Evolutionary conservation across 2,329 filamentous ascomycete species (phyloP), one percentile per base, ranked within the genome.

Genomic region (Chrysosporium keratinophilum): DNA sequence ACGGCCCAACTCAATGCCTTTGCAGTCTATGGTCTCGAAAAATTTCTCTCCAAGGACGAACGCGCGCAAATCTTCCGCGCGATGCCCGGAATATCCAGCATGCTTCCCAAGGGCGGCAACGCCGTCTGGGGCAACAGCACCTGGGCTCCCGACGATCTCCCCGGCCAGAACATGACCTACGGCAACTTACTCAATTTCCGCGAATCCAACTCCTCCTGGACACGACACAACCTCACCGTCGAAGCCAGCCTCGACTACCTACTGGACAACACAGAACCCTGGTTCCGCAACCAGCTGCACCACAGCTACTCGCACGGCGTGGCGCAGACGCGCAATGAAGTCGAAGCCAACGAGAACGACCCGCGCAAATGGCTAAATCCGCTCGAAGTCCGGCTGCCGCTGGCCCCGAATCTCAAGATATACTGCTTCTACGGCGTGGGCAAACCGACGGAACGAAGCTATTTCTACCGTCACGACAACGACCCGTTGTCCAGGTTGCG

Each of bases 391-490:
- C 80, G 91, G 1, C 76, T 97, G 0, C 93, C 93, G 0, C 76
- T 88, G 17, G 91, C 93, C 1, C 91, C 93, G 0, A 87, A 82
- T 64, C 75, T 98, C 64, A 96, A 95, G 67, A 88, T 98, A 11
- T 97, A 90, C 71, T 97, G 93, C 72, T 97, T 98, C 74, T 97
- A 98, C 66, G 93, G 78, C 60, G 82, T 95, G 3, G 91, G 91
- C 39, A 98, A 97, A 67, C 85, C 87, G 2, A 97, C 91, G 0
- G 91, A 98, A 70, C 81, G 91, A 54, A 83, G 84, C 14, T 98
- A 97, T 68, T 98, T 87, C 68, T 98, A 98, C 71, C 84, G 85
- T 33, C 75, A 81, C 41, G 87, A 91, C 44, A 73, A 75, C 10
- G 81, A 87, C 7, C 71, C 78, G 0, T 63, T 80, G n/a, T 82